Base-by-base conservation (phyloP, 139 green algal genomes). In the Auxenochlorella pyrenoidosa region DNA sequence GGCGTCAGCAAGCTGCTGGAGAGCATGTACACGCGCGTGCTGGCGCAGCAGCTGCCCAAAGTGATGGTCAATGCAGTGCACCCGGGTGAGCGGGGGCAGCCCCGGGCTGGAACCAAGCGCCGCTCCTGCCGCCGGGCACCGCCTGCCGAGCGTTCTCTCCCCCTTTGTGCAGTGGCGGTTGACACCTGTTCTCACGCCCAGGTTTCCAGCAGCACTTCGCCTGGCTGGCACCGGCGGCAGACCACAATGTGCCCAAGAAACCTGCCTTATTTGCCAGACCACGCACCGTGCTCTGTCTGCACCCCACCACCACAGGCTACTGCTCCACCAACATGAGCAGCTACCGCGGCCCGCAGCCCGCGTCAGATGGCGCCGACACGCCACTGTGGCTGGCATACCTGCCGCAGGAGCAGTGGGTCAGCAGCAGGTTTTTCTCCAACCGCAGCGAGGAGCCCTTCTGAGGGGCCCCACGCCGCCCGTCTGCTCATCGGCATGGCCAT, bases 1-100 rank as follows among this genome's bases (percentile, higher is more conserved):
- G 94, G 94, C 75, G 85, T 96, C 30, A 90, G 66, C 85, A 96
- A 97, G 87, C 86, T 93, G 36, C 22, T 58, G 10, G 82, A 94
- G 83, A 83, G 47, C 18, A 87, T 86, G n/a, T 96, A 94, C 90
- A 94, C 90, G 2, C 79, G 93, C 10, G 44, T 94, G 5, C 82
- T 95, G 80, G 94, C 93, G 2, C 16, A 89, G 63, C 68, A 96
- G 87, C 65, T 94, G 43, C 21, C 59, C 0, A 76, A 83, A 32
- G 79, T 95, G n/a, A 80, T 87, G 34, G 93, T 96, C 19, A 91
- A 89, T 72, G 87, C 85, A 12, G 93, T 89, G 72, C 94, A 90
- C 86, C 94, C 94, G 16, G 94, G 94, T 76, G 89, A 79, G 43
- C 1, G 34, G 22, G 12, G 34, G 66, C 66, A 38, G 66, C n/a